Evolutionary conservation across 495 filamentous ascomycete species (phyloP), one percentile per base, ranked within the genome.

Genomic region (Jackrogersella minutella): DNA sequence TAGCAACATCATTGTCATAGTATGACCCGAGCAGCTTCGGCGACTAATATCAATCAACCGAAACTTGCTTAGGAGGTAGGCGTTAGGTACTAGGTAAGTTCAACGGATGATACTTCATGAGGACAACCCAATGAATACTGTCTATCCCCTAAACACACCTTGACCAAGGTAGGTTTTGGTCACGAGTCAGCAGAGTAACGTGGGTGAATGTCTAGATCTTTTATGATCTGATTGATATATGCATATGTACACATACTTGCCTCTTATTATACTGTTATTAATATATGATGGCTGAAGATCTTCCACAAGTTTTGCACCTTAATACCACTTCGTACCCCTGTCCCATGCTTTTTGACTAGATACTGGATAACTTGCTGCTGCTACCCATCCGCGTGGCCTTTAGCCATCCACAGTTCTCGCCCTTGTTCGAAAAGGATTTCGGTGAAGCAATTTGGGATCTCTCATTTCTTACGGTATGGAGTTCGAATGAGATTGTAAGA

Each of bases 281-380:
- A n/a, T n/a, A n/a, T n/a, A 62, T 65, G 56, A 65, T 69, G 62
- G 33, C 46, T 63, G 58, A 52, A 62, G 68, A 70, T 70, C 68
- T 58, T 66, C 58, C 68, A 46, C 52, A 58, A 33, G 36, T 36
- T 66, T 62, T 51, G 44, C 43, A 52, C 50, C 43, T 41, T 49
- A 34, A 54, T 62, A 53, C 51, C 33, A 66, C 67, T 58, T 43
- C 44, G 21, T 41, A 70, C 37, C 68, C 68, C 54, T 70, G 58
- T 10, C 52, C 50, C 56, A 47, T 61, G 44, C 34, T 62, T 30
- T 30, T 30, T 30, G 7, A n/a, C n/a, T 30, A 30, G 26, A 3
- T 30, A 30, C 26, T 64, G 56, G 33, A 57, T 51, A 44, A 55
- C 39, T 62, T 49, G 41, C 36, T 69, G 14, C 68, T 63, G 59